Evolutionary conservation across 768 basidiomycete species (phyloP).

Genomic region (Nidularia pulvinata): DNA sequence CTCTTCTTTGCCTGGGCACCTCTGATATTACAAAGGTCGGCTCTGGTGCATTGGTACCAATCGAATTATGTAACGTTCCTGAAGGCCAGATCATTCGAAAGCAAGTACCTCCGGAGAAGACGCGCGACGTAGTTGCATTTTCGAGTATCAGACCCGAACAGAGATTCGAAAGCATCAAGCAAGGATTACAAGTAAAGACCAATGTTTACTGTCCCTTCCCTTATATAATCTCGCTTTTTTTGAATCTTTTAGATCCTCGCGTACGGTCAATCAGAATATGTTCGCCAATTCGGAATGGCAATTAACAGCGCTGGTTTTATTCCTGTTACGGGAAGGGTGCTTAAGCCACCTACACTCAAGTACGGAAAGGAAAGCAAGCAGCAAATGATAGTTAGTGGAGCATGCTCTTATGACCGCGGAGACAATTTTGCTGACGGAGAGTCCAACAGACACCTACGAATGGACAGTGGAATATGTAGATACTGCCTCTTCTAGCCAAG

Average conservation of each 20-base stretch:
- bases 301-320: conserved; percentile 44
- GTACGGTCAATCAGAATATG: conserved; percentile 70
- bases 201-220: neutral
- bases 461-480: conserved; percentile 70
- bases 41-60: conserved; percentile 61
- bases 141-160: conserved; percentile 62
- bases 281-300: conserved; percentile 63
- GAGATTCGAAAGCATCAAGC: conserved; percentile 52
- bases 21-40: conserved; percentile 45
- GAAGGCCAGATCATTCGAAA: conserved; percentile 74
- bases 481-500: conserved; percentile 25
- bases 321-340: conserved; percentile 49
- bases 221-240: neutral
- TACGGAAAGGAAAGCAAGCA: conserved; percentile 58
- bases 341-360: conserved; percentile 58
- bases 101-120: conserved; percentile 69
- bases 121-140: conserved; percentile 60
- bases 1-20: neutral
- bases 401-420: neutral
- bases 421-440: conserved; percentile 3
- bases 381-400: conserved; percentile 45
- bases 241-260: conserved; percentile 38
- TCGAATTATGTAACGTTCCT: conserved; percentile 66
- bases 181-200: conserved; percentile 43
- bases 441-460: conserved; percentile 47